A percentile compares a stretch with the other conserved stretches of the same genome.
These are phyloP conservation scores for Verticillium alfalfae DNA, from an alignment of 2,329 filamentous ascomycete genomes.

Conservation along the genomic window DNA sequence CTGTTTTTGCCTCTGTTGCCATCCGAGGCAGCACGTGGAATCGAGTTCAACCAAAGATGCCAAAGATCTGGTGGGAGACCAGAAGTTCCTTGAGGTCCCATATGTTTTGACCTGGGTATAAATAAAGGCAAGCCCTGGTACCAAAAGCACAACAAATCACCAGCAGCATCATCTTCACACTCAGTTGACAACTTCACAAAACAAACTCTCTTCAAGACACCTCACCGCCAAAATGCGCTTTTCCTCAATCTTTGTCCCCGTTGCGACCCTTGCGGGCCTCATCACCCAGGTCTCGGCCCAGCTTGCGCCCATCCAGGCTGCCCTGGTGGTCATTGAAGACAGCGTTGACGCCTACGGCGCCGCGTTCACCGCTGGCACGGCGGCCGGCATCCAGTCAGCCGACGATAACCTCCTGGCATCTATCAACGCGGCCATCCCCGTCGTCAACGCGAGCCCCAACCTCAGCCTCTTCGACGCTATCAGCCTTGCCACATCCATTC, in stretches of 20 bases:
- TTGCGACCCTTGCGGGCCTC: background rate
- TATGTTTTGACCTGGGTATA: background rate
- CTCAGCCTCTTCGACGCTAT: conserved; percentile 2
- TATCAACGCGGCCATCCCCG: background rate
- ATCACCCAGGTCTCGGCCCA: background rate
- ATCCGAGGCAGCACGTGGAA: background rate
- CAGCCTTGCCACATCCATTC: background rate
- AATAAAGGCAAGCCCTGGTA: background rate
- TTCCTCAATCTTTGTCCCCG: background rate
- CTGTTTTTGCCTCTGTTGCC: background rate
- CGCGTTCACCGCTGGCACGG: background rate
- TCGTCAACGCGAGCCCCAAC: background rate
- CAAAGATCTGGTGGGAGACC: background rate
- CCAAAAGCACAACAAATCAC: background rate
- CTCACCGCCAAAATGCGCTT: background rate
- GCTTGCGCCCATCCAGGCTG: background rate
- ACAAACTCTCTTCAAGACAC: background rate
- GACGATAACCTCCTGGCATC: background rate
- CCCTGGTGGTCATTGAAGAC: background rate
- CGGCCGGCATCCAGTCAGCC: background rate
- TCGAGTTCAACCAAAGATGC: background rate
- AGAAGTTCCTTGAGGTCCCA: background rate
- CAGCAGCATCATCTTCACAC: background rate
- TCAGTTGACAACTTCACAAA: background rate
- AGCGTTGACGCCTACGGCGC: conserved; percentile 1